Evolutionary conservation across 805 yeast genomes (phyloP), one percentile per base, ranked within the genome.

Genomic region (Teunomyces stri): DNA sequence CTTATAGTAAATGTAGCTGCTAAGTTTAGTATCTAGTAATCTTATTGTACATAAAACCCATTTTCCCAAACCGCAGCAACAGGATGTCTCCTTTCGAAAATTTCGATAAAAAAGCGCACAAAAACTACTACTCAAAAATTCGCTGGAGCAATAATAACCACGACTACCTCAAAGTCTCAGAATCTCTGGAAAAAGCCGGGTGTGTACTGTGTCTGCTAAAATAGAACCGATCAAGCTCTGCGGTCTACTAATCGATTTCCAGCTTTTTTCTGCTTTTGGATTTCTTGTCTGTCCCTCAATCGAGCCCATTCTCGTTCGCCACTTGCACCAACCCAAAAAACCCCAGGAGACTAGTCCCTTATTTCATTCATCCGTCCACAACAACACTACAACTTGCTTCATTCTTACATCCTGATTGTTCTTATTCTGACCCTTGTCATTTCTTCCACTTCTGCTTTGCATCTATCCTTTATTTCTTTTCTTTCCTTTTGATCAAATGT

Each of bases 61-160:
- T 37, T 37, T 29, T 6, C 40, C 40, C 20, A 18, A 18, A 37
- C 40, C 40, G 28, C 40, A 37, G 40, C 40, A 18, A 30, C 20
- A 37, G n/a, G 10, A 11, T 21, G 29, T 22, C 29, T 37, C 40
- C 40, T 37, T 37, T 3, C 40, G 29, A 37, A 37, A 37, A 22
- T 37, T 21, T 37, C 29, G 25, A 13, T 30, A 31, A 31, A 31
- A 37, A 20, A 27, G 29, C 29, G 22, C 40, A 37, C 20, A 37
- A 37, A 25, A 25, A 37, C 37, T 18, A 16, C 40, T n/a, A 22
- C 39, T 22, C 40, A 37, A 37, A 37, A 37, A 10, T 37, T 37
- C 40, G 29, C 29, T 37, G 40, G 22, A 37, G 40, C 40, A 37
- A 37, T 20, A 21, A 37, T 37, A 37, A 37, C 22, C 22, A 34